A percentile compares a stretch with the other conserved stretches of the same genome.
Evolutionary conservation across 2,329 filamentous ascomycete species (phyloP).

Genomic region (Tolypocladium amazonense): DNA sequence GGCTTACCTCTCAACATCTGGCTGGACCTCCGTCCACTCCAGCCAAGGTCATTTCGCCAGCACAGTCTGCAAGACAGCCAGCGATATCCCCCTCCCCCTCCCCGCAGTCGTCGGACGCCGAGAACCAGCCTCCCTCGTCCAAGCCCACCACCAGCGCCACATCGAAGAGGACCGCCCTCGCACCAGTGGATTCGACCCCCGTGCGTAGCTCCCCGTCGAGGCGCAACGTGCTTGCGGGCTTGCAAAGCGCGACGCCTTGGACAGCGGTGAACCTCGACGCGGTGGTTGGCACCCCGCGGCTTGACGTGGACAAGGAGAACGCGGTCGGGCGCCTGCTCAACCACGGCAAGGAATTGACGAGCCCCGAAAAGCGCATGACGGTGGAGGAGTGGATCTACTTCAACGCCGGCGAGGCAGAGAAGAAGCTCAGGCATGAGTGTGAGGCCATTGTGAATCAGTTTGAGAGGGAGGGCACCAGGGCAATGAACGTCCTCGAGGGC

Average conservation of each 20-base stretch:
- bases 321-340: constrained; percentile 36
- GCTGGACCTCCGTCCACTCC: constrained; percentile 31
- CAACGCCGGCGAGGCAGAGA: constrained; percentile 72
- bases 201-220: constrained; percentile 50
- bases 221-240: constrained; percentile 42
- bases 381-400: constrained; percentile 87
- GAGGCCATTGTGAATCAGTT: constrained; percentile 75
- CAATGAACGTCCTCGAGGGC: constrained; percentile 67
- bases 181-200: constrained; percentile 35
- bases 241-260: constrained; percentile 57
- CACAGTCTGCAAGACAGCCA: constrained; percentile 39
- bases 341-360: constrained; percentile 52
- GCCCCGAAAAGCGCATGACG: constrained; percentile 76
- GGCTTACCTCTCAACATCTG: not conserved
- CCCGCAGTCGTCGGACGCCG: constrained; percentile 67
- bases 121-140: constrained; percentile 67
- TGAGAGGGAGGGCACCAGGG: constrained; percentile 70
- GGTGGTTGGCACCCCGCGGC: constrained; percentile 42
- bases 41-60: constrained; percentile 28
- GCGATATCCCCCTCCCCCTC: constrained; percentile 54
- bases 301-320: constrained; percentile 41
- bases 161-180: constrained; percentile 36
- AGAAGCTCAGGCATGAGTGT: constrained; percentile 67
- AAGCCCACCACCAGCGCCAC: constrained; percentile 38
- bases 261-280: constrained; percentile 64